Evolutionary conservation across 768 basidiomycete genomes (phyloP), one percentile per base, ranked within the genome.

Genomic region (Lactifluus piperatus): DNA sequence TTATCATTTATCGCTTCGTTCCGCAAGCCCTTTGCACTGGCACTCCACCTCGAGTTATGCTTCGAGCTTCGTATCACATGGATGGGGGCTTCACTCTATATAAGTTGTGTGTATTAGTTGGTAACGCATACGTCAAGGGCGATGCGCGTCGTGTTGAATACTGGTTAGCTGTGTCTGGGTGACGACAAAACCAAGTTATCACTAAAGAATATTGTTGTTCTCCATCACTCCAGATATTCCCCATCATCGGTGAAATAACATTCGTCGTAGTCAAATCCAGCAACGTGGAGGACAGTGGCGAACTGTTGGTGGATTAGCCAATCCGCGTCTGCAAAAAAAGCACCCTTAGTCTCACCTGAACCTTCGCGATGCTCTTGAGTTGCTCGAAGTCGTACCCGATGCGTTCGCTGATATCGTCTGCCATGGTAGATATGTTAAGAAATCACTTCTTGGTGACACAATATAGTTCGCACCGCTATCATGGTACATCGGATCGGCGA

Each of bases 401-500:
- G 47, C 94, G 79, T 54, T 88, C 79, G 65, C 86, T 88, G 49
- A 94, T 55, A 69, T 97, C 94, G 41, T 87, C 88, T 79, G 68
- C 27, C 56, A 58, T 36, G 0, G 32, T 13, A 52, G 14, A n/a
- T 24, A 51, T 18, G 58, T 10, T 51, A 58, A 53, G 1, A 47
- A 20, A 29, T 8, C 32, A 32, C 22, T 24, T 29, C 13, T 39
- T 51, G 36, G 20, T 16, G 46, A n/a, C 30, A 36, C 11, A n/a
- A 18, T 29, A 10, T 37, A n/a, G 18, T n/a, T 37, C 63, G 29
- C 60, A 83, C 86, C 84, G 66, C 84, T 85, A 69, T 89, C 91
- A 70, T 92, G 89, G 68, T 92, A 93, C 85, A 88, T 89, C 10
- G 91, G 91, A 70, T 93, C 92, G 18, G 78, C 83, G 68, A 97